Base-by-base conservation (phyloP, 169 alveolate species). In the Toxoplasma gondii region DNA sequence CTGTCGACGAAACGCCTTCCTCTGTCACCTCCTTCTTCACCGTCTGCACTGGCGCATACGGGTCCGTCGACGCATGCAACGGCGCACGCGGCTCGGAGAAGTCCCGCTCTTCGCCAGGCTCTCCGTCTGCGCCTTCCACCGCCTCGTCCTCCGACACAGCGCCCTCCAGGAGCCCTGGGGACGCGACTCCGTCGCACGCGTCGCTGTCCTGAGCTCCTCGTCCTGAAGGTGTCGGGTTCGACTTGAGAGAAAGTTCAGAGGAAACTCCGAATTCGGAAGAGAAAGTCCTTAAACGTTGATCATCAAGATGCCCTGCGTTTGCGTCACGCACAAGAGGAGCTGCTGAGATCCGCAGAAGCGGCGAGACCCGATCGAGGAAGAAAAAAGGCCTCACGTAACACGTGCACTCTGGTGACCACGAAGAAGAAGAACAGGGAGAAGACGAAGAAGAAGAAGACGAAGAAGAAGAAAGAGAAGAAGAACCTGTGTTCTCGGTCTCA, bases 91-190 rank as follows among this genome's bases (percentile, higher is more conserved):
- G 12, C 22, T 49, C 58, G 22, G 12, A 49, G 58, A 49, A 49
- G 4, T 12, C 58, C 58, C 58, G 58, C 58, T 12, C 22, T 49
- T 49, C 58, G 58, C 22, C 12, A 12, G 22, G 58, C 58, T 49
- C 58, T 4, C 58, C 4, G 58, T 12, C 12, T 19, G 74, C 9
- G n/a, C n/a, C 74, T 1, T 64, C 22, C 34, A n/a, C 44, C 45
- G 12, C 86, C n/a, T 41, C 4, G n/a, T n/a, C n/a, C n/a, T 78
- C 86, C 86, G 44, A 78, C 22, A 38, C 39, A 16, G 86, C n/a
- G 27, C 86, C 86, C 44, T 78, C 86, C 44, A 78, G 86, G 10
- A 78, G 86, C n/a, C 86, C 86, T 19, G 86, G 86, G 4, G 86
- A 78, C 43, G 86, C 27, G 2, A n/a, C 86, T 10, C 86, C 10